Conservation (phyloP, 805 yeast genomes). For the Yamadazyma insecticola region DNA sequence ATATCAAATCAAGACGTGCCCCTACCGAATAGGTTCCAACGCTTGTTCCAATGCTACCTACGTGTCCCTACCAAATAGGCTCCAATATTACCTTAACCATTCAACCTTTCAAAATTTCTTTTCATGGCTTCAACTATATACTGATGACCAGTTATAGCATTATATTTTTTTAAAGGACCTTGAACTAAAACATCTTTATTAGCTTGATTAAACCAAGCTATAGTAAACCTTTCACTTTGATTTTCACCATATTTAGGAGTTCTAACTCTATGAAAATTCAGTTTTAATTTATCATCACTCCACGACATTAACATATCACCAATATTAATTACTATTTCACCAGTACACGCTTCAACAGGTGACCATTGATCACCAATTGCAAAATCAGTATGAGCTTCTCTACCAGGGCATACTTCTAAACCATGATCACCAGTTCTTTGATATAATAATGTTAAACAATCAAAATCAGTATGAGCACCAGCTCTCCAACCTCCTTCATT, state of each 20-base stretch:
- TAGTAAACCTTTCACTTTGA: conserved; percentile 23
- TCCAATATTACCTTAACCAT: too few species aligned
- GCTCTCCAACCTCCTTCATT: conserved; percentile 27
- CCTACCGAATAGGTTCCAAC: too few species aligned
- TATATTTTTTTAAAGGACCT: conserved; percentile 12
- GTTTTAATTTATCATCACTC: conserved; percentile 25
- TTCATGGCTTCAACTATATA: conserved; percentile 31
- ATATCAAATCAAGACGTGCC: too few species aligned
- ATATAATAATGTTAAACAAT: conserved; percentile 27
- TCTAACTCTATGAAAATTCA: conserved; percentile 32
- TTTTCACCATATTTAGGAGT: conserved; percentile 22
- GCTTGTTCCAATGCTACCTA: too few species aligned
- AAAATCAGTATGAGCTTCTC: conserved; percentile 29
- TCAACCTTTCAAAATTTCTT: conserved; percentile 16
- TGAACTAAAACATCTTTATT: conserved; percentile 19
- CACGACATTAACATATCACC: conserved; percentile 38
- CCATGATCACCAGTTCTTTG: conserved; percentile 33
- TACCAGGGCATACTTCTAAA: conserved; percentile 32
- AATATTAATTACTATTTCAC: conserved; percentile 31
- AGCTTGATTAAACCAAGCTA: conserved; percentile 33
- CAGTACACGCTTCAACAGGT: conserved; percentile 26
- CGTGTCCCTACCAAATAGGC: too few species aligned
- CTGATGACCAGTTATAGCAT: conserved; percentile 21
- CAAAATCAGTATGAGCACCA: conserved; percentile 35
- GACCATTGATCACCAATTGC: conserved; percentile 31